These are phyloP conservation scores for Paecilomyces fulvus DNA, from an alignment of 2,329 filamentous ascomycete genomes.

Conservation along the genomic window DNA sequence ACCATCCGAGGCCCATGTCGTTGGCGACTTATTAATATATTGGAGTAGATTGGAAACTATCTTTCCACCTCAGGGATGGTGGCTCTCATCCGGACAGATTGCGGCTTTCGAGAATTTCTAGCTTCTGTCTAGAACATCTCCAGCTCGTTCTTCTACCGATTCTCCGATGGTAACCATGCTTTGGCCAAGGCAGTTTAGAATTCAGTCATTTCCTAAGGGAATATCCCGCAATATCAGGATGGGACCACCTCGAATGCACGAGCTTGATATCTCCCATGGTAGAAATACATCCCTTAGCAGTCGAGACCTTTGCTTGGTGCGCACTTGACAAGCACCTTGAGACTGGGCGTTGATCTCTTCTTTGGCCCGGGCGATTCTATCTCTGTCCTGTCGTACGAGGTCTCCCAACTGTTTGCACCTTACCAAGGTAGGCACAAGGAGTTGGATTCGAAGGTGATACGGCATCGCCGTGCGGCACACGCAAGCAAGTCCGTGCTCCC, in stretches of 20 bases:
- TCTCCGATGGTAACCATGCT: neutral
- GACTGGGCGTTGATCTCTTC: neutral
- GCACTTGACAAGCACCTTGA: no score
- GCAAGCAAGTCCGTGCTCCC: neutral
- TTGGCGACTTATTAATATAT: neutral
- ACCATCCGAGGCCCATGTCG: neutral
- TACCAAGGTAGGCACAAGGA: neutral
- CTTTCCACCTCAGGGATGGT: neutral
- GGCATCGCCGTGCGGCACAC: neutral
- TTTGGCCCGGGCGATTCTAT: neutral
- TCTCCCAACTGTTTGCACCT: no score
- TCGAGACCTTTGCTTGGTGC: no score
- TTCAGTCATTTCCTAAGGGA: neutral
- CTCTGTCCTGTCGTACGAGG: neutral
- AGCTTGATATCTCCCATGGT: neutral
- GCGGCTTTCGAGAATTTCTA: neutral
- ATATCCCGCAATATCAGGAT: neutral
- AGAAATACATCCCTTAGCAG: no score
- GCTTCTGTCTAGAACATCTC: neutral
- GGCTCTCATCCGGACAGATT: neutral
- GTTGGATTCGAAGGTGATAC: neutral
- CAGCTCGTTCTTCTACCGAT: neutral
- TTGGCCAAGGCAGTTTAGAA: neutral
- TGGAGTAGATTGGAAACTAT: neutral
- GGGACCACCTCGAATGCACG: neutral